Evolutionary conservation across 1,284 basidiomycete genomes (phyloP).

Genomic region (Austroboletus rostrupii): DNA sequence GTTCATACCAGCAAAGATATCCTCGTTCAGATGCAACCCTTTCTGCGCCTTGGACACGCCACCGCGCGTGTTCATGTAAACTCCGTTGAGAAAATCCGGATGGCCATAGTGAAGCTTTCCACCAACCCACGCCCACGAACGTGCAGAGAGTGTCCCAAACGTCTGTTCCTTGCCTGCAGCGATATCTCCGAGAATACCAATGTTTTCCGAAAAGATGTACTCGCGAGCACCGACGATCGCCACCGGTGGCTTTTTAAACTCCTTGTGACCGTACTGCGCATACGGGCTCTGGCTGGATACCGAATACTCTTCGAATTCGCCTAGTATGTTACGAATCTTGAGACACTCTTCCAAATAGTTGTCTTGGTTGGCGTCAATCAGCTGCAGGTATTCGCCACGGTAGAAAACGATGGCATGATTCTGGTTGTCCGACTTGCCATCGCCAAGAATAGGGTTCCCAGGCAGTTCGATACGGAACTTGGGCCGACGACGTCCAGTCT

Average conservation of each 20-base stretch:
- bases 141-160: slow-evolving; percentile 97
- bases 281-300: slow-evolving; percentile 93
- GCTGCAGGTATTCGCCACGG: slow-evolving; percentile 97
- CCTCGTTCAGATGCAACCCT: slow-evolving; percentile 97
- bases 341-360: slow-evolving; percentile 99
- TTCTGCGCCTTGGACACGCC: slow-evolving; percentile 99
- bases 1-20: slow-evolving; percentile 99
- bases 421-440: slow-evolving; percentile 99
- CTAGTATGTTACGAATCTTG: slow-evolving; percentile 96
- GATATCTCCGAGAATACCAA: slow-evolving; percentile 98
- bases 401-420: slow-evolving; percentile 99
- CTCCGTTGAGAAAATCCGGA: slow-evolving; percentile 97
- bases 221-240: slow-evolving; percentile 98
- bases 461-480: slow-evolving; percentile 98
- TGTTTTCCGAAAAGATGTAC: slow-evolving; percentile 99
- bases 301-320: slow-evolving; percentile 95
- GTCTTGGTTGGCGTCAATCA: slow-evolving; percentile 99
- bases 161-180: slow-evolving; percentile 99
- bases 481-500: slow-evolving; percentile 86
- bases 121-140: slow-evolving; percentile 94
- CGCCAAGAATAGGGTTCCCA: slow-evolving; percentile 97
- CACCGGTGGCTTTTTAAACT: slow-evolving; percentile 88
- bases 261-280: slow-evolving; percentile 88
- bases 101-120: slow-evolving; percentile 99
- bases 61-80: slow-evolving; percentile 98